Evolutionary conservation across 805 yeast genomes (phyloP), one percentile per base, ranked within the genome.

Genomic region (Spathaspora boniae): DNA sequence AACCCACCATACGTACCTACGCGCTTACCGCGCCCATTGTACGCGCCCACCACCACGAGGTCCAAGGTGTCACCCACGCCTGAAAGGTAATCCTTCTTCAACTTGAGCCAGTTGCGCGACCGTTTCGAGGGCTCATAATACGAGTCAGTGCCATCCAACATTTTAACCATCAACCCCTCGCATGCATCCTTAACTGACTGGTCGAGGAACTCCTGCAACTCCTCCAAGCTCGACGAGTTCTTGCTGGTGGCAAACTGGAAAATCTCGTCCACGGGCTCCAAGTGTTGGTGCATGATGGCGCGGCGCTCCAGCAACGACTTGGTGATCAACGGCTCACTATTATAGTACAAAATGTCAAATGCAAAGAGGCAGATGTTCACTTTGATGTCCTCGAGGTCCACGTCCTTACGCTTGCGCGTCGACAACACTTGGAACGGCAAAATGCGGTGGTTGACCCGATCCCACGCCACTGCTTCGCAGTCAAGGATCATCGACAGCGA

Each of bases 401-500:
- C 98, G 48, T 82, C 96, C 56, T 93, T 93, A 35, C 98, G 75
- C 62, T 93, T 93, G 57, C 98, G 76, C 0, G 98, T 93, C 1
- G 96, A 83, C 33, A 93, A 65, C 0, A 87, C 83, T 58, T 93
- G 98, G 61, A 93, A 93, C 1, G 98, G 98, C 38, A 93, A 63
- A 38, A 93, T 91, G 56, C 82, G 85, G n/a, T 76, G 58, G 16
- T 72, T 69, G 35, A 73, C 82, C 37, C 81, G 68, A 58, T 91
- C 96, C 95, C 95, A 93, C 0, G 98, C 98, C 6, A 93, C 98
- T 6, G 96, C 96, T 61, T 93, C 98, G 62, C 96, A 85, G 56
- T 93, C 98, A 39, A 93, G 58, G 40, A 93, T 87, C 57, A 91
- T 69, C 6, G 85, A 74, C 9, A 35, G 31, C 16, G 35, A 34